Conservation (phyloP, 2,329 filamentous ascomycete genomes). For the Calycina marina region DNA sequence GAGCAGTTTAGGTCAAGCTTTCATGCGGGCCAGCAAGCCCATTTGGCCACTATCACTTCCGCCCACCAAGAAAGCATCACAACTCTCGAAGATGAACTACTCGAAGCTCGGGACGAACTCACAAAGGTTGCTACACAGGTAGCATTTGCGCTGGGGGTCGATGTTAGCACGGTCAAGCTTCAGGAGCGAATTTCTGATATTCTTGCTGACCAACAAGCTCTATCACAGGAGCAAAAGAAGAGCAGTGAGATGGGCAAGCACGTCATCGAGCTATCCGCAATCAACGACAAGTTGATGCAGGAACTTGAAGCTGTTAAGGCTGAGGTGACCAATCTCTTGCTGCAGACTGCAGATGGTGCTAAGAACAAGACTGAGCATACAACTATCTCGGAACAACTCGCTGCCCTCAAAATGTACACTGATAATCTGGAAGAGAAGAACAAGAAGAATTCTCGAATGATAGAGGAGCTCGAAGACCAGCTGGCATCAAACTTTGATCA, state of each 20-base stretch:
- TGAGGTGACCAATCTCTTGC: conserved; percentile 37
- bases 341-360: conserved; percentile 30
- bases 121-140: conserved; percentile 50
- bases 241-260: conserved; percentile 39
- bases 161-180: conserved; percentile 54
- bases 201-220: conserved; percentile 41
- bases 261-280: conserved; percentile 39
- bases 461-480: conserved; percentile 94
- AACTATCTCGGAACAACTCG: conserved; percentile 39
- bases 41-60: conserved; percentile 41
- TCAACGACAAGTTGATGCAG: conserved; percentile 43
- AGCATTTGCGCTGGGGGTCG: conserved; percentile 41
- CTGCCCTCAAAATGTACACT: conserved; percentile 52
- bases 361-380: conserved; percentile 29
- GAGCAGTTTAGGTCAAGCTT: conserved; percentile 32
- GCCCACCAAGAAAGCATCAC: conserved; percentile 43
- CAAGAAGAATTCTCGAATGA: conserved; percentile 80
- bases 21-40: conserved; percentile 40
- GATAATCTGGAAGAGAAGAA: conserved; percentile 50
- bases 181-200: conserved; percentile 45
- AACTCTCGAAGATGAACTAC: conserved; percentile 45
- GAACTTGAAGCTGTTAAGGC: conserved; percentile 48
- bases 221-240: conserved; percentile 43
- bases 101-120: conserved; percentile 51
- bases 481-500: conserved; percentile 91